Base-by-base conservation (phyloP, 2,329 filamentous ascomycete species). In the Exophiala viscosa region DNA sequence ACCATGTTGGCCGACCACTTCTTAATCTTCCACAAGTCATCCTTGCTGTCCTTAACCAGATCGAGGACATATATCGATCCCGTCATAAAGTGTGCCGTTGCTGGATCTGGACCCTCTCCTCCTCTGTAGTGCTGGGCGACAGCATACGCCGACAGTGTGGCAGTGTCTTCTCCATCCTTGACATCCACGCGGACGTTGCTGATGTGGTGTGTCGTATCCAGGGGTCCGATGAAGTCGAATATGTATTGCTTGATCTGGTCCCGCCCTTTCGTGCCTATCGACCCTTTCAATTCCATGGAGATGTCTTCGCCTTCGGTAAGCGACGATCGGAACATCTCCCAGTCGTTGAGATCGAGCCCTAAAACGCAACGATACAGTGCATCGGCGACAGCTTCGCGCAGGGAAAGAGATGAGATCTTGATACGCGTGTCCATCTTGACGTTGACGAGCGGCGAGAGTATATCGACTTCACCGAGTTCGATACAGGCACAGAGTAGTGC, bases 311-410 rank as follows among this genome's bases (percentile, higher is more conserved):
- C 59, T 1, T 54, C 23, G n/a, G 61, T 57, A 41, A 66, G 61
- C 34, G 62, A 61, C 2, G 68, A 67, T 15, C 67, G 58, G 57
- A 67, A 65, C 3, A 70, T 63, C 5, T 47, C 34, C 3, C 45
- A 11, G 55, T 68, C 62, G 23, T 59, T 53, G 38, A 53, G 65
- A 58, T 71, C 68, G 20, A 67, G 54, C 39, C 52, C 61, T 10
- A 56, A 48, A 20, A 66, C 50, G 48, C 45, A 54, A 36, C 68
- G 67, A 56, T 67, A 64, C 31, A 69, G 28, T 13, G 67, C 59
- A 45, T 70, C 68, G n/a, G 58, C 44, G 42, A 71, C 62, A 18
- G 67, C 66, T 15, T 70, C 67, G 15, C 66, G 61, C 39, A 41
- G 54, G 47, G 43, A 62, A 17, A 67, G 61, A 17, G 59, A 42